Base-by-base conservation (phyloP, 148 eudicot species). In the Mesembryanthemum crystallinum region DNA sequence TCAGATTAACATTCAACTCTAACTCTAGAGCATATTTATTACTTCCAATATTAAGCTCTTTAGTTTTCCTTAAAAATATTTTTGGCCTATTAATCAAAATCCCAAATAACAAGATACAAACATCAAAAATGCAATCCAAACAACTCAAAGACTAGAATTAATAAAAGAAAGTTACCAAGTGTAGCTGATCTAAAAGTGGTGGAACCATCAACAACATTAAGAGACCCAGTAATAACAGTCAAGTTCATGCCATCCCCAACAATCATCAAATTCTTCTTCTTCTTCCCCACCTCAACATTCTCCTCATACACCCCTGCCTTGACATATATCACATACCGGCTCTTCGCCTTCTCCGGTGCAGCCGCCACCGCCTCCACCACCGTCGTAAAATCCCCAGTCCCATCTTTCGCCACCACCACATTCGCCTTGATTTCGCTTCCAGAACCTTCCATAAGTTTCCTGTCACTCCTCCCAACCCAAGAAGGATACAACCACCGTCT, bases 341-440 rank as follows among this genome's bases (percentile, higher is more conserved):
- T 59, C 54, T 59, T 72, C 62, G 73, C 67, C 10, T 76, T 76
- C 21, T 76, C 73, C 63, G 83, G 83, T 6, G 54, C 80, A 10
- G 42, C 28, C 30, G 77, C 83, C 73, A 81, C 73, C 25, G 77
- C 83, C 45, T 81, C 80, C 12, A 13, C 69, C 32, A 81, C 73
- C 20, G 73, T 81, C 76, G 49, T 64, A 37, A 71, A 81, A 9
- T 81, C 13, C 64, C 83, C 83, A 47, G 76, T 81, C 67, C 83
- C 83, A 29, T 81, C 83, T 54, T 76, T 71, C 13, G 83, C 80
- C 62, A 81, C 83, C 79, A 81, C 83, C 23, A 76, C 62, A 58
- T 81, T 29, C 32, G 80, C 68, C 45, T 8, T 9, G 9, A 81
- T 57, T 0, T 47, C 68, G 5, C 27, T 64, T 15, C 66, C 67